Evolutionary conservation across 2,329 filamentous ascomycete genomes (phyloP), one percentile per base, ranked within the genome.

Genomic region (Mycosphaerella arachidis): DNA sequence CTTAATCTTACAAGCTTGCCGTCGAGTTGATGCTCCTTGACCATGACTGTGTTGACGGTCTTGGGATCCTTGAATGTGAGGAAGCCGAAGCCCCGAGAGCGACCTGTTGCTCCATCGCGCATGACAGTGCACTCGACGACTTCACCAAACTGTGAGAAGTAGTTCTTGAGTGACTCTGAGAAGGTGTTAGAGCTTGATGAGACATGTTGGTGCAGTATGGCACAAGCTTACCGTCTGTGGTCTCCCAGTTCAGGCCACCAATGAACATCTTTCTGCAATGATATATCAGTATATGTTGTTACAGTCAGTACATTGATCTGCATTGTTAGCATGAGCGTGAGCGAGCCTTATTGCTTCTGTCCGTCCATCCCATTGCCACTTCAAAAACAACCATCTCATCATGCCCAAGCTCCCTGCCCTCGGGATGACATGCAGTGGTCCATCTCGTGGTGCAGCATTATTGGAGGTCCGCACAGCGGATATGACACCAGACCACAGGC

Each of bases 91-190:
- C 94, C 94, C 76, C 94, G 86, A 31, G 94, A 97, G 64, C 94
- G 87, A 48, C 94, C 94, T 9, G 92, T 96, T 53, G 90, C 89
- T 63, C 92, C 92, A 76, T 99, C 94, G 66, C 94, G 86, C 94
- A 99, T 99, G n/a, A 99, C 94, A 16, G 94, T 99, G 75, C 94
- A 97, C 79, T 99, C 94, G 31, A 93, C 84, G 48, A 99, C 94
- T 74, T 99, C 94, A 62, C 94, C 94, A 73, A 96, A 99, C 70
- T 97, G 92, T 12, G 93, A 92, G 75, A 99, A 99, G 75, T 99
- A 99, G 66, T 97, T 90, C 68, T 92, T 90, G 30, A 99, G 84
- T 7, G 94, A 97, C 81, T 99, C 94, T 99, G 73, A 51, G 56
- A 9, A 30, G 30, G 53, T 56, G 67, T 76, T 68, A 77, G 72